Evolutionary conservation across 2,329 filamentous ascomycete genomes (phyloP), one percentile per base, ranked within the genome.

Genomic region (Sphaerostilbella broomeana): DNA sequence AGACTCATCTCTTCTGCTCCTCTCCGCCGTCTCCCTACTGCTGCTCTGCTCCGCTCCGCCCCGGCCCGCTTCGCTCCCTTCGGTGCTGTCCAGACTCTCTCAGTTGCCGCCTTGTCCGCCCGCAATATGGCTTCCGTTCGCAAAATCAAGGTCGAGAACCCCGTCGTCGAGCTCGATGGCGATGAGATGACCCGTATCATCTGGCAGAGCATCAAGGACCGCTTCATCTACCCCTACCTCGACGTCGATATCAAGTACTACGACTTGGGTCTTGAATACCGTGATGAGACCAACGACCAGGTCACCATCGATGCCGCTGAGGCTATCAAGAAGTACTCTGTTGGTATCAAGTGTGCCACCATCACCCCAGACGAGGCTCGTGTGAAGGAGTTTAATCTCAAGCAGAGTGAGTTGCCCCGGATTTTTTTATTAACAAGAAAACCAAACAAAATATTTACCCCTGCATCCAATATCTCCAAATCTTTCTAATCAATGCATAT

Each of bases 61-160:
- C 57, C 63, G 47, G 53, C 58, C 50, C 47, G 62, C 50, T 70
- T 69, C 59, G 59, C 61, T 35, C 57, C 64, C 17, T 62, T 61
- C 43, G 61, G 60, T 46, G 59, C 60, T 43, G 47, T 59, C 38
- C 59, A 64, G 46, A 63, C 61, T 28, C 51, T 55, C 35, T 61
- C 86, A 0, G 81, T 94, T n/a, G 84, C 87, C 2, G 78, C 85
- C 50, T 62, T 94, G 12, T 84, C 86, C 2, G 78, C 85, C 50
- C 63, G 65, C 61, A 72, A 65, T 55, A 79, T 81, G 76, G 70
- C 73, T 42, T 64, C 73, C 51, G 38, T 52, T 54, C 72, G 77
- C 59, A 98, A 97, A 83, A 97, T 97, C 77, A 92, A 94, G 79
- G 92, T 98, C 73, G 89, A 94, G 81, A 97, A 95, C 69, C 92